These are phyloP conservation scores for Selaginella tamariscina DNA, from an alignment of 75 land plant genomes.

Conservation along the genomic window DNA sequence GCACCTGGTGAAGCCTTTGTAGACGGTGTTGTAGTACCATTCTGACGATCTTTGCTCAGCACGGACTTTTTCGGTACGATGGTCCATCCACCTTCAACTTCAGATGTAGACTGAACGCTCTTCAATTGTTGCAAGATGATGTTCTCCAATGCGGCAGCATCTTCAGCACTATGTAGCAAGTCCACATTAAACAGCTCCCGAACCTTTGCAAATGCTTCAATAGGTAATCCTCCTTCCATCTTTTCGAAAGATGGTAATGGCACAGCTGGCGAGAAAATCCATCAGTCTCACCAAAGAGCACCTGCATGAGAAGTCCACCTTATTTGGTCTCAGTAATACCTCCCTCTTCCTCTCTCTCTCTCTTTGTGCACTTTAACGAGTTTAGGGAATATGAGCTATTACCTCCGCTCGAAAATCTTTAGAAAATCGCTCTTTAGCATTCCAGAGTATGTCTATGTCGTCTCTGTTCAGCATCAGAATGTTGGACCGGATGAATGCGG, in stretches of 20 bases:
- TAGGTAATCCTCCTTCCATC: conserved; percentile 75
- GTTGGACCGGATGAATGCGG: conserved; percentile 88
- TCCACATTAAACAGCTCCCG: conserved; percentile 80
- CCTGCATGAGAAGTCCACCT: conserved; percentile 22
- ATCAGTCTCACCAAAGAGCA: conserved; percentile 89
- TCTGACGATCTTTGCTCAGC: too few species aligned
- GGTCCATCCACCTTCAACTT: not conserved
- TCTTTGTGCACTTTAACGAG: too few species aligned
- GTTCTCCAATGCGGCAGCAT: conserved; percentile 45
- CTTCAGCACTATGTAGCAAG: conserved; percentile 54
- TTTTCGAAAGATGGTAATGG: conserved; percentile 39
- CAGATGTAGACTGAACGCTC: not conserved
- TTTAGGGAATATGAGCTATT: too few species aligned
- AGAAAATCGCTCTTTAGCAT: conserved; percentile 75
- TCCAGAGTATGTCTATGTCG: conserved; percentile 79
- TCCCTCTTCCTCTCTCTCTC: too few species aligned
- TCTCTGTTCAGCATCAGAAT: conserved; percentile 88
- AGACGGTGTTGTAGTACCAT: too few species aligned
- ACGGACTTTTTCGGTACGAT: not conserved
- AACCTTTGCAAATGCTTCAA: conserved; percentile 90
- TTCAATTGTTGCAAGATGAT: conserved; percentile 56
- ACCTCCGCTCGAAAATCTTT: conserved; percentile 97
- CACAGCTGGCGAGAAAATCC: conserved; percentile 30
- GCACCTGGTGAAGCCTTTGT: too few species aligned
- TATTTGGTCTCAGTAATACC: too few species aligned